phyloP scores from a whole-genome alignment of 176 grass and related monocot species.

The Avena sativa region DNA sequence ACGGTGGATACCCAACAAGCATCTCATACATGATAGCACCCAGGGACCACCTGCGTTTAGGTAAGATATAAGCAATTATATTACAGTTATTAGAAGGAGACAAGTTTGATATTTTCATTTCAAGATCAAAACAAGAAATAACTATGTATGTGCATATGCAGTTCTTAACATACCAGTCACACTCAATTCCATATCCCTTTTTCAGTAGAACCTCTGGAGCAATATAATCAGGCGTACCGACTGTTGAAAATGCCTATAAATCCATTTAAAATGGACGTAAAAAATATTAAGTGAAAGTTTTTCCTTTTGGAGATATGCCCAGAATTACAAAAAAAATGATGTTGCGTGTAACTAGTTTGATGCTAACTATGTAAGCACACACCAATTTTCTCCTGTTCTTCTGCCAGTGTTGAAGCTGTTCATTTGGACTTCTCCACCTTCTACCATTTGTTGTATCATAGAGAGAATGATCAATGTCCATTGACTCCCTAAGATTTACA shows the following conservation, averaged over 20 bases:
- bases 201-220: slow-evolving; percentile 97
- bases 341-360: slow-evolving; percentile 6
- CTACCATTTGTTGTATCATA: slow-evolving; percentile 70
- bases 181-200: slow-evolving; percentile 99
- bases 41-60: slow-evolving; percentile 78
- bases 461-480: slow-evolving; percentile 78
- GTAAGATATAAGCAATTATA: slow-evolving; percentile 39
- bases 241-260: slow-evolving; percentile 92
- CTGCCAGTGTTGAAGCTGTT: slow-evolving; percentile 98
- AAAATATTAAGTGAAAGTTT: slow-evolving; percentile 36
- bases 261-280: slow-evolving; percentile 42
- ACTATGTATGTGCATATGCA: slow-evolving; percentile 16
- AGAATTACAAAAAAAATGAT: slow-evolving; percentile 19
- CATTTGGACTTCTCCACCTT: slow-evolving; percentile 88
- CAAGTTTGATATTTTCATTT: not conserved
- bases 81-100: slow-evolving; percentile 19
- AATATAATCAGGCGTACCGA: slow-evolving; percentile 98
- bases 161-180: slow-evolving; percentile 73
- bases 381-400: slow-evolving; percentile 95
- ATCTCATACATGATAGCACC: slow-evolving; percentile 99
- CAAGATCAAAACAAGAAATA: slow-evolving; percentile 32
- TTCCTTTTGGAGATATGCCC: slow-evolving; percentile 18
- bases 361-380: slow-evolving; percentile 33
- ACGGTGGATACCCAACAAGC: slow-evolving; percentile 97
- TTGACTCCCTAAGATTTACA: slow-evolving; percentile 83